phyloP scores from a whole-genome alignment of 331 rosid species.

The Cydonia oblonga region DNA sequence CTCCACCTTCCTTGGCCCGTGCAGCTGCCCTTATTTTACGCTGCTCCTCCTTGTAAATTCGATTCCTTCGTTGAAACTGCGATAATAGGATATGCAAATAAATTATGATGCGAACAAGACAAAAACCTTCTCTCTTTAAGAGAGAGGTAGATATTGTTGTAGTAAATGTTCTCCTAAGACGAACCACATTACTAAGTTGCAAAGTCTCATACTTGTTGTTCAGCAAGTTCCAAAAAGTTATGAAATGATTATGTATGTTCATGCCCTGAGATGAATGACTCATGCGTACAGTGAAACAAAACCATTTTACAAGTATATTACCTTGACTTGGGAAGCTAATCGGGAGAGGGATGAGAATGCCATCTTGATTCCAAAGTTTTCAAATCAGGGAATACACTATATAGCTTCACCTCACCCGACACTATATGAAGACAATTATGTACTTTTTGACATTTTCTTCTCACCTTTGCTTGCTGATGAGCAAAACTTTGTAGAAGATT shows the following conservation, averaged over 20 bases:
- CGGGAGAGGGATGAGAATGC: not conserved
- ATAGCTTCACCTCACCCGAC: too few species aligned
- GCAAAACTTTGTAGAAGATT: not conserved
- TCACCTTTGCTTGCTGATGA: not conserved
- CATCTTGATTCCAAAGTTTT: not conserved
- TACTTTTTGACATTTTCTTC: not conserved
- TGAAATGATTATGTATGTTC: not conserved
- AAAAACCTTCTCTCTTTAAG: not conserved
- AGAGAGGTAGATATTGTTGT: not conserved
- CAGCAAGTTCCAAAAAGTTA: not conserved
- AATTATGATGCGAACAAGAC: constrained; percentile 1
- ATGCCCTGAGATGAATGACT: not conserved
- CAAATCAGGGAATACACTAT: too few species aligned
- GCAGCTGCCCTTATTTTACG: constrained; percentile 80
- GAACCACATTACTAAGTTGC: not conserved
- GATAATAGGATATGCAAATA: not conserved
- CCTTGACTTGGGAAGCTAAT: not conserved
- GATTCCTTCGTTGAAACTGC: constrained; percentile 86
- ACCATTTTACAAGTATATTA: not conserved
- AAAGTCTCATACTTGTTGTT: not conserved
- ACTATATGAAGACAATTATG: not conserved
- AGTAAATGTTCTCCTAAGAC: not conserved
- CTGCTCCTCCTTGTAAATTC: constrained; percentile 91
- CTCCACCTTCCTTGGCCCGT: constrained; percentile 46
- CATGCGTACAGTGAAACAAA: not conserved